A percentile compares a stretch with the other conserved stretches of the same genome.
phyloP scores from a whole-genome alignment of 2,329 filamentous ascomycete species.

The Colletotrichum limetticola region DNA sequence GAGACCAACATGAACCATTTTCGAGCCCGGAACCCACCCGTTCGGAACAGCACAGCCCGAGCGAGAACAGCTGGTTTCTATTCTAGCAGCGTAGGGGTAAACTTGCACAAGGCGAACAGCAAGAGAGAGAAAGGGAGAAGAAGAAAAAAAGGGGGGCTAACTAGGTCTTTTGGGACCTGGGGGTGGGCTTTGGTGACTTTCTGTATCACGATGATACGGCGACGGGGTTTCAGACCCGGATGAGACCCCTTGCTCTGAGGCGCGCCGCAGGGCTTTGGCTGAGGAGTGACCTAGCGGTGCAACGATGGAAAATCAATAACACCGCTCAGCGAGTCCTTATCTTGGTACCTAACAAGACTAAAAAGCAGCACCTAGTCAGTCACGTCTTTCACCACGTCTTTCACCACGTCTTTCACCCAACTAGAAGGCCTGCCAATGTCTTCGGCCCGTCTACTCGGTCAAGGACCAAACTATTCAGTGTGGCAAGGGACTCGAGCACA shows the following conservation, averaged over 20 bases:
- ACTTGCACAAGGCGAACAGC: too few species aligned
- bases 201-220: slow-evolving; percentile 29
- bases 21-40: not conserved
- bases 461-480: not conserved
- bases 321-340: not conserved
- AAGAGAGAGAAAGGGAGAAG: too few species aligned
- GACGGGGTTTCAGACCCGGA: slow-evolving; percentile 30
- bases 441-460: not conserved
- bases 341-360: not conserved
- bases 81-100: not conserved
- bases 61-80: not conserved
- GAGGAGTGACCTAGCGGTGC: not conserved
- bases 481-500: not conserved
- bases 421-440: too few species aligned
- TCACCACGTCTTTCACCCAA: too few species aligned
- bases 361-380: too few species aligned
- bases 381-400: too few species aligned
- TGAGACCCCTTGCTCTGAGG: slow-evolving; percentile 9
- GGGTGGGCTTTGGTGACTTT: not conserved
- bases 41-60: not conserved
- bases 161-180: not conserved
- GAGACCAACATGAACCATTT: not conserved
- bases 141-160: not conserved
- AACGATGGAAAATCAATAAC: not conserved
- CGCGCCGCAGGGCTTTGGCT: not conserved